These are phyloP conservation scores for Acer yangbiense DNA, from an alignment of 345 rosid genomes.

Conservation along the genomic window DNA sequence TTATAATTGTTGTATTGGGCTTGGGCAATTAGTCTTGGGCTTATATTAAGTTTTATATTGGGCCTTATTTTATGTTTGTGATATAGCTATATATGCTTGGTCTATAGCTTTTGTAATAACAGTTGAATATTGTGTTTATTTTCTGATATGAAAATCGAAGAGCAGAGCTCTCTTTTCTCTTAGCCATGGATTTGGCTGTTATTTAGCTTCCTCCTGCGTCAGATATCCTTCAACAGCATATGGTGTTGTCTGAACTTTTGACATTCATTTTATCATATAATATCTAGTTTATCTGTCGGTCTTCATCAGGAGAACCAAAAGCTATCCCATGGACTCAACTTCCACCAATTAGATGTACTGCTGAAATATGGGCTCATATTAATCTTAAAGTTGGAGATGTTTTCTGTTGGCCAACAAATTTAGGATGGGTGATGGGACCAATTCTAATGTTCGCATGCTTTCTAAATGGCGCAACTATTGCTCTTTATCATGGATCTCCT, in stretches of 20 bases:
- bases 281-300: conserved; percentile 16
- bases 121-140: no score
- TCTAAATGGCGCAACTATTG: conserved; percentile 76
- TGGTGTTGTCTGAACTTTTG: not conserved
- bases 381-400: conserved; percentile 57
- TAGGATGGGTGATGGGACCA: conserved; percentile 98
- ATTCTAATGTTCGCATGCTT: conserved; percentile 63
- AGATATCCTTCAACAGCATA: not conserved
- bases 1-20: no score
- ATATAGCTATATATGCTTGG: no score
- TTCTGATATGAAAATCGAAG: no score
- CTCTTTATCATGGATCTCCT: conserved; percentile 90
- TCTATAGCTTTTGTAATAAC: no score
- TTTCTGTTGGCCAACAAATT: conserved; percentile 92
- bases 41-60: no score
- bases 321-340: conserved; percentile 95
- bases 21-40: no score
- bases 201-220: no score
- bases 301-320: conserved; percentile 81
- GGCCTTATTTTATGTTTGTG: no score
- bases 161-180: no score
- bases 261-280: not conserved
- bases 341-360: conserved; percentile 62
- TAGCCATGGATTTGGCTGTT: no score
- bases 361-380: conserved; percentile 70